A percentile compares a stretch with the other conserved stretches of the same genome.
Evolutionary conservation across 192 early-diverging fungal species (phyloP).

Genomic region (Coemansia sp.): DNA sequence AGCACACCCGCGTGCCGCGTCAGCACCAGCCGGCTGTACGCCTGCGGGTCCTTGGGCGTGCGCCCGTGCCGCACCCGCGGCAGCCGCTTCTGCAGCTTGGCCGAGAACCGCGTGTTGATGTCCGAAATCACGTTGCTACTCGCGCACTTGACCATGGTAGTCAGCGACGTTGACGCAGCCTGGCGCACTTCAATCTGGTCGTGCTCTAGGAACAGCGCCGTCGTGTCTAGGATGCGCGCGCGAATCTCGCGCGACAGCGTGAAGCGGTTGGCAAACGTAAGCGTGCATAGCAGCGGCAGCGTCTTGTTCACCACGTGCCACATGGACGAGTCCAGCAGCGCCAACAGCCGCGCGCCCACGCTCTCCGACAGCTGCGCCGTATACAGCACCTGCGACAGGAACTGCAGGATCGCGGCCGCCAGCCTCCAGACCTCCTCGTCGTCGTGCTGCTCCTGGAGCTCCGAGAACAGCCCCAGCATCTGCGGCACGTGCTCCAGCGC

Average conservation of each 20-base stretch:
- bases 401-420: slow-evolving; percentile 33
- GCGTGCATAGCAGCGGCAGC: slow-evolving; percentile 80
- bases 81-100: slow-evolving; percentile 24
- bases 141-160: slow-evolving; percentile 47
- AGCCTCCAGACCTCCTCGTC: slow-evolving; percentile 36
- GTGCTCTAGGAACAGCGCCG: slow-evolving; percentile 70
- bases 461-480: slow-evolving; percentile 29
- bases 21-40: slow-evolving; percentile 48
- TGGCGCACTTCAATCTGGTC: slow-evolving; percentile 82
- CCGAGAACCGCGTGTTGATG: slow-evolving; percentile 36
- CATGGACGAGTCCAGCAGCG: slow-evolving; percentile 37
- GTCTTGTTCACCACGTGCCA: slow-evolving; percentile 84
- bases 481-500: slow-evolving; percentile 26
- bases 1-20: slow-evolving; percentile 86
- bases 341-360: slow-evolving; percentile 29
- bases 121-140: slow-evolving; percentile 35
- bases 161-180: slow-evolving; percentile 31
- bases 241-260: slow-evolving; percentile 60
- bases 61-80: slow-evolving; percentile 30
- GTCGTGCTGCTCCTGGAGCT: slow-evolving; percentile 47
- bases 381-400: slow-evolving; percentile 39
- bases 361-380: slow-evolving; percentile 23
- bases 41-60: slow-evolving; percentile 21
- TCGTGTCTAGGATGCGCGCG: slow-evolving; percentile 63
- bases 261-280: slow-evolving; percentile 84